phyloP scores from a whole-genome alignment of 495 filamentous ascomycete species.

The Thermochaetoides thermophila region DNA sequence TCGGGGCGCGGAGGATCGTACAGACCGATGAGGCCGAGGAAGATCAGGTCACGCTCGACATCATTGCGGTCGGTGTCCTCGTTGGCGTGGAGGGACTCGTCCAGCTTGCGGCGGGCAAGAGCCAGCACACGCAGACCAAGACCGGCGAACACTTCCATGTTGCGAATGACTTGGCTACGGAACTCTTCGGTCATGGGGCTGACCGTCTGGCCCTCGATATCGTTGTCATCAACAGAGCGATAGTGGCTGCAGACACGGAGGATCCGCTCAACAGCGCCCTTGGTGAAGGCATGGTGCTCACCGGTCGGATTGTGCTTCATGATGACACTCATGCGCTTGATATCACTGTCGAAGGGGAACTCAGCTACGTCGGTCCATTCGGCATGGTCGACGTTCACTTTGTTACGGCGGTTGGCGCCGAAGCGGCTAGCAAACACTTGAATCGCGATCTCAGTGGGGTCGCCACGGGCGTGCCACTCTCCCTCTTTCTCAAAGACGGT shows the following conservation, averaged over 20 bases:
- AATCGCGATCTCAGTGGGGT: slow-evolving; percentile 73
- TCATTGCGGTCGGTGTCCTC: slow-evolving; percentile 26
- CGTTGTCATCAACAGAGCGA: slow-evolving; percentile 2
- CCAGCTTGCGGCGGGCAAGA: slow-evolving; percentile 38
- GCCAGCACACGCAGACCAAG: slow-evolving; percentile 68
- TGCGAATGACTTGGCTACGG: slow-evolving; percentile 41
- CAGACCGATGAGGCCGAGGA: slow-evolving; percentile 52
- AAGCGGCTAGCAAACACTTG: slow-evolving; percentile 69
- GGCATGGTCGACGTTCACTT: slow-evolving; percentile 38
- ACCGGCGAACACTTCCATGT: slow-evolving; percentile 49
- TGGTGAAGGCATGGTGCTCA: slow-evolving; percentile 46
- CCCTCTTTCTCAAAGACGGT: slow-evolving; percentile 31
- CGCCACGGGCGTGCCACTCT: slow-evolving; percentile 57
- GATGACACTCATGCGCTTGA: slow-evolving; percentile 74
- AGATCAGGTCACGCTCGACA: slow-evolving; percentile 41
- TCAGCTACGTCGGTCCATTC: slow-evolving; percentile 43
- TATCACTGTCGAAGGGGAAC: slow-evolving; percentile 64
- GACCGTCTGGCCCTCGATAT: slow-evolving; percentile 18
- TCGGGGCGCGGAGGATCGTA: slow-evolving; percentile 61
- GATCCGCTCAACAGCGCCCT: slow-evolving; percentile 69
- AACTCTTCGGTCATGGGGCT: slow-evolving; percentile 41
- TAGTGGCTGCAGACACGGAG: slow-evolving; percentile 28
- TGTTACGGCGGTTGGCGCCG: slow-evolving; percentile 37
- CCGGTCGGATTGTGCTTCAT: slow-evolving; percentile 29
- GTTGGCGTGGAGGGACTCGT: slow-evolving; percentile 3